Conservation (phyloP, 768 basidiomycete species). For the Agrocybe praecox region DNA sequence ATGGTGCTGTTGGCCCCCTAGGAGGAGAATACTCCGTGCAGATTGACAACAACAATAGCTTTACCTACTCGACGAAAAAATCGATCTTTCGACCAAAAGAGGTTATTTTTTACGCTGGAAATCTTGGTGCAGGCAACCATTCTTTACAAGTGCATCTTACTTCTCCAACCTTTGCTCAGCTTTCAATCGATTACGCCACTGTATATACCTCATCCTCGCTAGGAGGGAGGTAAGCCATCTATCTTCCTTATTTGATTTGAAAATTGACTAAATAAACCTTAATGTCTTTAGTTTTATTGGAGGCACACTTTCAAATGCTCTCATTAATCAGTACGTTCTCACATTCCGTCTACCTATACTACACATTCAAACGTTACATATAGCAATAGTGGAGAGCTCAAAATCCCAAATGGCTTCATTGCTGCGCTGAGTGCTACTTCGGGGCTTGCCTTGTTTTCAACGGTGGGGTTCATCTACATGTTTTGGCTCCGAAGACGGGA, state of each 20-base stretch:
- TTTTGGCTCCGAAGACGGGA: too few relatives aligned
- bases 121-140: slow-evolving; percentile 16
- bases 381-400: neutral
- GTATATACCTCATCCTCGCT: slow-evolving; percentile 18
- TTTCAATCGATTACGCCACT: slow-evolving; percentile 17
- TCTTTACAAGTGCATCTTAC: neutral
- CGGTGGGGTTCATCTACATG: neutral
- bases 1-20: slow-evolving; percentile 16
- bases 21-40: slow-evolving; percentile 6
- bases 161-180: neutral
- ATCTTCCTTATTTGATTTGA: too few relatives aligned
- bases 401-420: neutral
- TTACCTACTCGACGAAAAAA: slow-evolving; percentile 3
- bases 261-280: too few relatives aligned
- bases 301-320: neutral
- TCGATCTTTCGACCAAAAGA: slow-evolving; percentile 9
- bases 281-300: neutral
- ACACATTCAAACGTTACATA: too few relatives aligned
- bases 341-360: too few relatives aligned
- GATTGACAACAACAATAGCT: slow-evolving; percentile 6
- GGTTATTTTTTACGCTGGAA: slow-evolving; percentile 13
- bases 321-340: too few relatives aligned
- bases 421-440: neutral
- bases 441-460: neutral
- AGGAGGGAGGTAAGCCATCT: slow-evolving; percentile 8